Percentiles rank a stretch among this genome's conserved stretches.
These are phyloP conservation scores for Lactarius pseudohatsudake DNA, from an alignment of 768 basidiomycete genomes.

Conservation along the genomic window DNA sequence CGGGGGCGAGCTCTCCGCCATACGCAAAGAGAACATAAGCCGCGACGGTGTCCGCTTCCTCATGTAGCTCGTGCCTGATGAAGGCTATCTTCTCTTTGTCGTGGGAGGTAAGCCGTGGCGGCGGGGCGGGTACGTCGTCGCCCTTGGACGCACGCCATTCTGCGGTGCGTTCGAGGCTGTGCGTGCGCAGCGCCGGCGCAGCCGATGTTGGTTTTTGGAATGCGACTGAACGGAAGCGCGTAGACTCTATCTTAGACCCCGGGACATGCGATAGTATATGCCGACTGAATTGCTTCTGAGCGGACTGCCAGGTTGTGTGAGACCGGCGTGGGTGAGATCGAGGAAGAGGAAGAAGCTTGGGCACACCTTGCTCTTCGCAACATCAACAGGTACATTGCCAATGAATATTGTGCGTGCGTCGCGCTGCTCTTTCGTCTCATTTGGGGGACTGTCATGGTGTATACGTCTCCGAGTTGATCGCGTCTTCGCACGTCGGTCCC, in stretches of 20 bases:
- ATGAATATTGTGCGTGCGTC: constrained; percentile 88
- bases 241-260: constrained; percentile 82
- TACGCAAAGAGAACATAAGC: constrained; percentile 93
- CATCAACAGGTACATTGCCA: constrained; percentile 79
- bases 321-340: constrained; percentile 8
- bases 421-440: constrained; percentile 71
- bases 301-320: constrained; percentile 46
- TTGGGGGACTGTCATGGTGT: constrained; percentile 54
- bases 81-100: constrained; percentile 95
- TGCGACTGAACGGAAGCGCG: constrained; percentile 90
- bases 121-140: constrained; percentile 39
- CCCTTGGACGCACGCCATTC: constrained; percentile 49
- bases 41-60: constrained; percentile 70
- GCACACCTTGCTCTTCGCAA: constrained; percentile 74
- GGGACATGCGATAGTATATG: constrained; percentile 75
- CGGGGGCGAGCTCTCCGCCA: constrained; percentile 62
- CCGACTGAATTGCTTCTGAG: constrained; percentile 71
- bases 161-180: constrained; percentile 58
- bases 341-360: not conserved
- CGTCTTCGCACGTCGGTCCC: constrained; percentile 34
- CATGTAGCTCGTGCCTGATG: constrained; percentile 90
- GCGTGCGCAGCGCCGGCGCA: constrained; percentile 41
- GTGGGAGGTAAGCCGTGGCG: constrained; percentile 58
- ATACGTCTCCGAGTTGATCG: constrained; percentile 31
- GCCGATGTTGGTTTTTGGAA: constrained; percentile 77